These are phyloP conservation scores for Stephanodiscus triporus DNA, from an alignment of 108 stramenopile species.

Conservation along the genomic window DNA sequence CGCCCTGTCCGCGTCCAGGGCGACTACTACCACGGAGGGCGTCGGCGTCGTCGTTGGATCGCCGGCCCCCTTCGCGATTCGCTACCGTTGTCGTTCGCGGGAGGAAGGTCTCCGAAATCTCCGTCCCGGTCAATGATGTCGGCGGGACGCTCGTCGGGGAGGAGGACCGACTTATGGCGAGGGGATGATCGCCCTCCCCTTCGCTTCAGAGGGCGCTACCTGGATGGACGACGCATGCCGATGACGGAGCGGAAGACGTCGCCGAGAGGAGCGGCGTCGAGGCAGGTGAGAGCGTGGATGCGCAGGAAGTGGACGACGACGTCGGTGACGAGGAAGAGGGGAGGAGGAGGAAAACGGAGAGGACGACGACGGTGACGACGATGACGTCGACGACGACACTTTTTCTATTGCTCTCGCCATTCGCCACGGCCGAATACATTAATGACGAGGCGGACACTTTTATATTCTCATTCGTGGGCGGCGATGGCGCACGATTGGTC, in stretches of 20 bases:
- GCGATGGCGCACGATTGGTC: slow-evolving; percentile 26
- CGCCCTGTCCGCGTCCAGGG: slow-evolving; percentile 13
- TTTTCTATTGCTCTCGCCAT: slow-evolving; percentile 35
- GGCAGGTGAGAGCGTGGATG: background rate
- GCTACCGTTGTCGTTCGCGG: background rate
- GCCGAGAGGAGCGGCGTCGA: background rate
- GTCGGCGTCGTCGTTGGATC: background rate
- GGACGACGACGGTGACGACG: slow-evolving; percentile 13
- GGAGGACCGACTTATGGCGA: background rate
- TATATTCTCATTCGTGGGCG: slow-evolving; percentile 21
- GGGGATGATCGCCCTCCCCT: slow-evolving; percentile 54
- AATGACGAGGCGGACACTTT: slow-evolving; percentile 31
- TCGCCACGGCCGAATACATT: slow-evolving; percentile 22
- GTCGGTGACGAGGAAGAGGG: background rate
- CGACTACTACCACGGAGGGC: no score
- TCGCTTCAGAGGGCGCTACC: slow-evolving; percentile 57
- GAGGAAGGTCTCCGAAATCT: slow-evolving; percentile 28
- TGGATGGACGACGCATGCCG: slow-evolving; percentile 48
- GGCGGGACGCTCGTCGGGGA: background rate
- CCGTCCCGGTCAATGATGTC: background rate
- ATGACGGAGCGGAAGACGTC: slow-evolving; percentile 13
- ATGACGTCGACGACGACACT: slow-evolving; percentile 39
- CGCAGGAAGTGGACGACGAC: background rate
- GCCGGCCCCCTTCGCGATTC: slow-evolving; percentile 47
- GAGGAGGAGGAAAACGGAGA: slow-evolving; percentile 22